phyloP scores from a whole-genome alignment of 2,329 filamentous ascomycete genomes.

The Tolypocladium endophyticum region DNA sequence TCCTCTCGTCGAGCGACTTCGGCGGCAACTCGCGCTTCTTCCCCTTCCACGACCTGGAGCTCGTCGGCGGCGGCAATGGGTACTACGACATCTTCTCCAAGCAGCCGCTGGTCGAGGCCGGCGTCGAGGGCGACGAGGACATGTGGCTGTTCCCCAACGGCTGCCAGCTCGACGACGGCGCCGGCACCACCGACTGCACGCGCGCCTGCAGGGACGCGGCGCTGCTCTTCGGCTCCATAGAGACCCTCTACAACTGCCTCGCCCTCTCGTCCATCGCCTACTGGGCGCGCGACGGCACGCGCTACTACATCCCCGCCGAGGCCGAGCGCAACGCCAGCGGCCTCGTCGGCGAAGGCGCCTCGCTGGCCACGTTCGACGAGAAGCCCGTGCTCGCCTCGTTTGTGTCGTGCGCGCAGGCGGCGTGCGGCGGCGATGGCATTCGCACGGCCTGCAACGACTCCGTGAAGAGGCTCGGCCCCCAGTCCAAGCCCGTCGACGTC shows the following conservation, averaged over 20 bases:
- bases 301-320: conserved; percentile 19
- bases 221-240: conserved; percentile 22
- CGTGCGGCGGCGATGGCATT: conserved; percentile 22
- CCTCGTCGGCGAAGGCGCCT: conserved; percentile 21
- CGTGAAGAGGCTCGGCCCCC: conserved; percentile 13
- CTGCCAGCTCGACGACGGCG: conserved; percentile 14
- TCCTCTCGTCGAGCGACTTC: conserved; percentile 15
- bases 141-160: conserved; percentile 21
- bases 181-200: conserved; percentile 17
- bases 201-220: conserved; percentile 18
- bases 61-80: conserved; percentile 14
- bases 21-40: conserved; percentile 24
- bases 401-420: conserved; percentile 22
- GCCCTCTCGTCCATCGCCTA: conserved; percentile 22
- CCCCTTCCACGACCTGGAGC: conserved; percentile 24
- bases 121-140: conserved; percentile 19
- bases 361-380: conserved; percentile 19
- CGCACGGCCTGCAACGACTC: conserved; percentile 17
- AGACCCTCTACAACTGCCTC: conserved; percentile 28
- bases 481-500: conserved; percentile 17
- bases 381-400: conserved; percentile 19
- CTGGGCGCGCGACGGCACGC: conserved; percentile 18
- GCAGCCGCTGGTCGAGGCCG: conserved; percentile 19
- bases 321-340: conserved; percentile 24
- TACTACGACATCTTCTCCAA: conserved; percentile 17